Base-by-base conservation (phyloP, 257 asterid species). In the Verbena officinalis region DNA sequence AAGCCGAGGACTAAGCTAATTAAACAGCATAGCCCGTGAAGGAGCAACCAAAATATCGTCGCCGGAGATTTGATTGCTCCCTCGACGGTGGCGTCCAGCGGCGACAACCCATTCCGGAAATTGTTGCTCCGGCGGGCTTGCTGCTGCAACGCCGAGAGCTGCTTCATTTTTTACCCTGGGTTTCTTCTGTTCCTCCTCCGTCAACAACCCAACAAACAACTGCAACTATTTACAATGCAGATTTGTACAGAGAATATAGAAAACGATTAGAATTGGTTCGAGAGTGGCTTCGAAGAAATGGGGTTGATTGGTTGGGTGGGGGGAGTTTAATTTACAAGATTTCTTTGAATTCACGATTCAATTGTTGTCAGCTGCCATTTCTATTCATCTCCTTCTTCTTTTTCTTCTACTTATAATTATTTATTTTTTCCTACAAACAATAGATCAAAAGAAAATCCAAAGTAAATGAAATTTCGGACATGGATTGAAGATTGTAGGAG, bases 1-100 rank as follows among this genome's bases (percentile, higher is more conserved):
- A 94, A 94, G 1, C 99, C 99, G 38, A 94, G 86, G 17, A 88
- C 89, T 20, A 94, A 79, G 68, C 99, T 94, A 55, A 88, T 88
- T 4, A 94, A 80, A 64, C 97, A 94, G 71, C 99, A 90, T 12
- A 88, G 64, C 0, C 86, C 89, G 36, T 94, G 99, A 42, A 94
- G 62, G 24, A 86, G 12, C 11, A 90, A 78, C 98, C 96, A 90
- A 74, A 94, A 84, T 46, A 90, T 65, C 3, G 91, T 75, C 61
- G 79, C 86, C 75, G 96, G 95, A 4, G 96, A 88, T 70, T 84
- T 88, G 30, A 76, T 79, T 16, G 83, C 81, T 34, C 87, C 89
- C 48, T 86, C 90, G 16, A 74, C 86, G 7, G 91, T 67, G 63
- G 91, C 73, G 55, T 93, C 97, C 38, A 84, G 69, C 59, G 89